Evolutionary conservation across 179 eudicot genomes (phyloP).

Genomic region (Heliamphora pulchella): DNA sequence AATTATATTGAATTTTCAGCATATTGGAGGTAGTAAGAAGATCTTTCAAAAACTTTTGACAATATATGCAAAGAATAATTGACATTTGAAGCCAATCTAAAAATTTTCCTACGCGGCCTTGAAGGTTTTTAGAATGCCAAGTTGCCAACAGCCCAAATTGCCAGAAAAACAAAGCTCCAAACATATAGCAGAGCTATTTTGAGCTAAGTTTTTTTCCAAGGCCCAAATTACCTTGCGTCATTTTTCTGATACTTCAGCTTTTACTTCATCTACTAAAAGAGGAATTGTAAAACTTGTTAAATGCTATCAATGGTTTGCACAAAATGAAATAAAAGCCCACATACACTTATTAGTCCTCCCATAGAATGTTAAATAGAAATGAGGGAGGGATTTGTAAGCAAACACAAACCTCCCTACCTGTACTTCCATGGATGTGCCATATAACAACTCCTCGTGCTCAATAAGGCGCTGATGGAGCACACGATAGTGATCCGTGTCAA

Average conservation of each 20-base stretch:
- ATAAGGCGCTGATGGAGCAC: constrained; percentile 86
- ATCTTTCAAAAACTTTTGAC: not conserved
- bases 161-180: too few species aligned
- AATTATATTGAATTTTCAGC: not conserved
- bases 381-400: not conserved
- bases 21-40: not conserved
- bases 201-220: not conserved
- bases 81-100: not conserved
- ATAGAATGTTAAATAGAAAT: not conserved
- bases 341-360: not conserved
- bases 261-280: not conserved
- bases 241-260: not conserved
- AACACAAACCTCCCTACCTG: constrained; percentile 44
- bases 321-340: not conserved
- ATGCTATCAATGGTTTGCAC: not conserved
- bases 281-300: too few species aligned
- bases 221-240: not conserved
- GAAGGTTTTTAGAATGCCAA: not conserved
- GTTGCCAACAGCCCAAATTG: not conserved
- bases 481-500: constrained; percentile 81
- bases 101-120: not conserved
- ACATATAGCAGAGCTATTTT: not conserved
- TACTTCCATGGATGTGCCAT: constrained; percentile 70
- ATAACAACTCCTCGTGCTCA: constrained; percentile 86
- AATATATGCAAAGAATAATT: not conserved